Evolutionary conservation across 192 early-diverging fungal species (phyloP), one percentile per base, ranked within the genome.

Genomic region (Dissophora globulifera): DNA sequence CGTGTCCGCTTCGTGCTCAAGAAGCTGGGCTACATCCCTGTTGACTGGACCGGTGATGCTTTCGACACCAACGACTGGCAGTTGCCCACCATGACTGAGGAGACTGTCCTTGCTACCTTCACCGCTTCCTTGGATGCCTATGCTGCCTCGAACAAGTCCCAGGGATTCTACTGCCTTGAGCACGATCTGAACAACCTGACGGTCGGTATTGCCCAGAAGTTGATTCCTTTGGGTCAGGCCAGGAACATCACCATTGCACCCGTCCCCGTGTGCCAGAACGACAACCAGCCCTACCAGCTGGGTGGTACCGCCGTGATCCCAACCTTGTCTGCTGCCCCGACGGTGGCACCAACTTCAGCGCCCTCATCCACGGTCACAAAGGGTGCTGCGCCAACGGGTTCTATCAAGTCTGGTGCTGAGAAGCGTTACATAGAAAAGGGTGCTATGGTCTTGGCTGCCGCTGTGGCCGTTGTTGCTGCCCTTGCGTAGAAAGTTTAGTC

Each of bases 31-130:
- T 57, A 55, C 23, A 52, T 68, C 48, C 50, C 51, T 25, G 66
- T 59, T 10, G 41, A 69, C 50, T 72, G 58, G 57, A 78, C 66
- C 25, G 58, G 38, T 50, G 70, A 74, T 43, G 71, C 33, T 8
- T 78, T 80, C 47, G 85, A 86, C 58, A 84, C 83, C 25, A 79
- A 83, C 57, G 85, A 86, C 46, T 86, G 85, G 85, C 57, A 78
- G 27, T 29, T 72, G 56, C 67, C 67, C 4, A 52, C 17, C 8
- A 56, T 71, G 59, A 29, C 59, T 4, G 69, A 71, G 43, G 1
- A 43, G 10, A 7, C 43, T 1, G 32, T 47, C 22, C 31, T 67
- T 35, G 43, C 38, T 3, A 55, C 53, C 13, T 53, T 60, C 17
- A 50, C 46, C 25, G 64, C 55, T 35, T 52, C 67, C 2, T 23